These are phyloP conservation scores for Penicillium sp. DNA, from an alignment of 2,329 filamentous ascomycete species.

Conservation along the genomic window DNA sequence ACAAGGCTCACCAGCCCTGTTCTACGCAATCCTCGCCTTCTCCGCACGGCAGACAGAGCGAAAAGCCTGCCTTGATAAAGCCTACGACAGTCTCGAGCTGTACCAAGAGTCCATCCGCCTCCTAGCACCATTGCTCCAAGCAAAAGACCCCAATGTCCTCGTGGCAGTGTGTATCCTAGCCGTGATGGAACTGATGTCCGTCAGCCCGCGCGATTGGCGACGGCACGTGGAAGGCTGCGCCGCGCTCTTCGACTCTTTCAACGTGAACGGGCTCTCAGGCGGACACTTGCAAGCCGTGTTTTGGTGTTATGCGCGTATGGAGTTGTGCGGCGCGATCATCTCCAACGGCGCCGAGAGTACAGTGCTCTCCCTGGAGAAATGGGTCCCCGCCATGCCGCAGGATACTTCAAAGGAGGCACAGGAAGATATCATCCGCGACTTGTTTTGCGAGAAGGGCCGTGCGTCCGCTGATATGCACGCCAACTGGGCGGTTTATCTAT, in stretches of 20 bases:
- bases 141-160: conserved; percentile 49
- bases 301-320: conserved; percentile 57
- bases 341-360: conserved; percentile 49
- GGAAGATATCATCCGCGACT: conserved; percentile 20
- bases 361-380: conserved; percentile 49
- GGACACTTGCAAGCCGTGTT: conserved; percentile 54
- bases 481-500: conserved; percentile 58
- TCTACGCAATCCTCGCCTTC: conserved; percentile 52
- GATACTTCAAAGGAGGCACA: conserved; percentile 31
- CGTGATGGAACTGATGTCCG: conserved; percentile 52
- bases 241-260: conserved; percentile 49
- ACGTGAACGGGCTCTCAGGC: conserved; percentile 50
- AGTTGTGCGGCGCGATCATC: conserved; percentile 55
- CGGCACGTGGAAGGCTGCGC: conserved; percentile 56
- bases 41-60: conserved; percentile 52
- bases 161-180: conserved; percentile 53
- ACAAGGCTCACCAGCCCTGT: conserved; percentile 43
- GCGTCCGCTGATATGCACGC: conserved; percentile 53
- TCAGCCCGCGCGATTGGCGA: conserved; percentile 49
- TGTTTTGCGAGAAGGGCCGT: conserved; percentile 20
- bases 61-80: conserved; percentile 42
- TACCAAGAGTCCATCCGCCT: conserved; percentile 52
- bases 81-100: conserved; percentile 50
- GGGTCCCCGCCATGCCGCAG: conserved; percentile 40
- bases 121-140: conserved; percentile 47